These are phyloP conservation scores for Guillardia theta DNA, from an alignment of 78 protist species.

Conservation along the genomic window DNA sequence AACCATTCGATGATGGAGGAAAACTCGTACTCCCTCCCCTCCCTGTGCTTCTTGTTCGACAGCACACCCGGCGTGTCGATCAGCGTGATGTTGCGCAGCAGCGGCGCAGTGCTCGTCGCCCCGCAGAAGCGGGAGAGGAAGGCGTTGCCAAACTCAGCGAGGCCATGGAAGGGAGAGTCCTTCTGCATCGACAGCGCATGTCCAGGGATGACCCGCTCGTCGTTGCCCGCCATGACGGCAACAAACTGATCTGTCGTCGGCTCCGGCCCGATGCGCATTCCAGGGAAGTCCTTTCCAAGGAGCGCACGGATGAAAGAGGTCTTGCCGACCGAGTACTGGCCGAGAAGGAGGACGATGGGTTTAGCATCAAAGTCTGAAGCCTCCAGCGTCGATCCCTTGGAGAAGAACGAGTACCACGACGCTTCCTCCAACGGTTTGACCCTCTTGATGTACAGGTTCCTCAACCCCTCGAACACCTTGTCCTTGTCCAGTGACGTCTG, in stretches of 20 bases:
- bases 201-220: conserved; percentile 57
- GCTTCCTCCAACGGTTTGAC: conserved; percentile 5
- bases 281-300: conserved; percentile 47
- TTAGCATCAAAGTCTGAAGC: conserved; percentile 50
- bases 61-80: conserved; percentile 58
- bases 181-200: conserved; percentile 64
- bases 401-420: neutral
- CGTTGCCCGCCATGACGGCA: conserved; percentile 82
- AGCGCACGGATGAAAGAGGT: conserved; percentile 60
- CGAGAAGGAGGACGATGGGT: conserved; percentile 56
- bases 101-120: neutral
- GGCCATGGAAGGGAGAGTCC: conserved; percentile 78
- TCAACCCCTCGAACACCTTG: conserved; percentile 25
- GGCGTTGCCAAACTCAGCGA: conserved; percentile 71
- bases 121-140: conserved; percentile 59
- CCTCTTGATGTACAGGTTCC: neutral
- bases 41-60: conserved; percentile 78
- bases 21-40: conserved; percentile 77
- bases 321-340: conserved; percentile 76
- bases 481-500: neutral
- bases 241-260: conserved; percentile 92
- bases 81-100: conserved; percentile 3
- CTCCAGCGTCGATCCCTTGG: neutral
- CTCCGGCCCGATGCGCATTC: conserved; percentile 69
- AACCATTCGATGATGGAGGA: conserved; percentile 75